phyloP scores from a whole-genome alignment of 331 rosid genomes.

The Arachis monticola region DNA sequence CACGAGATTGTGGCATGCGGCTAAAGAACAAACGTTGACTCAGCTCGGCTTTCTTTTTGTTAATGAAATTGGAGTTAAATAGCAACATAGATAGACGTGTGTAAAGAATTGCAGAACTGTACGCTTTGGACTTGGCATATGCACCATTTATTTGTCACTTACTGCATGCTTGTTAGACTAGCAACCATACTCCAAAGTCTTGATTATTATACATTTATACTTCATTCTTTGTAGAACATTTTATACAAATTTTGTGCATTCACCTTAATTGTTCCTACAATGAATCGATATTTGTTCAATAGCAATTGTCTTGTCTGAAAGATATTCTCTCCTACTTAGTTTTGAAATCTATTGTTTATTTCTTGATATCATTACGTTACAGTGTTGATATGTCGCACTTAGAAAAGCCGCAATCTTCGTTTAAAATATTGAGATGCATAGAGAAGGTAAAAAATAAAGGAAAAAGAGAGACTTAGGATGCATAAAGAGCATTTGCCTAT shows the following conservation, averaged over 20 bases:
- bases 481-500: no score
- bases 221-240: constrained; percentile 38
- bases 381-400: no score
- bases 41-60: constrained; percentile 42
- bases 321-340: background rate
- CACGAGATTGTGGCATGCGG: constrained; percentile 96
- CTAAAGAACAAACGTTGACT: constrained; percentile 51
- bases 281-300: constrained; percentile 41
- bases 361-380: background rate
- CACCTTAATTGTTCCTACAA: constrained; percentile 15
- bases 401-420: background rate
- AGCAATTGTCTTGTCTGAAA: background rate
- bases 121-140: constrained; percentile 27
- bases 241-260: constrained; percentile 53
- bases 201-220: constrained; percentile 36
- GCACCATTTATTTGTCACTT: constrained; percentile 26
- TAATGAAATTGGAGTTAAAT: constrained; percentile 52
- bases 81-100: constrained; percentile 45
- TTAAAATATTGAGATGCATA: no score
- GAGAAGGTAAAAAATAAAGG: no score
- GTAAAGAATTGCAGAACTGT: constrained; percentile 52
- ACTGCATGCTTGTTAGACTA: constrained; percentile 39
- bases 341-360: background rate
- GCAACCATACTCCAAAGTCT: constrained; percentile 34
- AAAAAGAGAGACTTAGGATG: background rate